Evolutionary conservation across 805 yeast genomes (phyloP).

Genomic region (Candida easanensis): DNA sequence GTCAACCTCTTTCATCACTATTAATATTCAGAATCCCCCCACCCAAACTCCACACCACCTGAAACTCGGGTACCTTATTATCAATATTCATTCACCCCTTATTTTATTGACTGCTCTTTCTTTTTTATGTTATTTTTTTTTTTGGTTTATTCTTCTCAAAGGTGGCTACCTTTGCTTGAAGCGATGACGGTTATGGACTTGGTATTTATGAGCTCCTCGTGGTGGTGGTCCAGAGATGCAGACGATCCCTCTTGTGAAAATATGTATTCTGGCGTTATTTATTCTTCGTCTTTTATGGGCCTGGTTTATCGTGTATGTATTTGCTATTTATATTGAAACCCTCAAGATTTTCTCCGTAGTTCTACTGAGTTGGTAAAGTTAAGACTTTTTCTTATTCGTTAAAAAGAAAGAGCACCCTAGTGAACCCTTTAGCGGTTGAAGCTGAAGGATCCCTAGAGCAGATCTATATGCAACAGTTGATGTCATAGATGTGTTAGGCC

Average conservation of each 20-base stretch:
- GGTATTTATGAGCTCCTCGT: neutral
- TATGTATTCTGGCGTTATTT: neutral
- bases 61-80: neutral
- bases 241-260: neutral
- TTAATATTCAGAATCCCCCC: slow-evolving; percentile 6
- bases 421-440: slow-evolving; percentile 12
- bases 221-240: neutral
- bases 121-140: neutral
- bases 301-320: no score
- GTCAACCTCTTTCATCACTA: neutral
- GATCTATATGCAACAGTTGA: slow-evolving; percentile 17
- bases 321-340: no score
- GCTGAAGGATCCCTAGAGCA: neutral
- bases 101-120: neutral
- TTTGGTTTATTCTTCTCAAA: neutral
- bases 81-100: neutral
- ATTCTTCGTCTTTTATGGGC: neutral
- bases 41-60: no score
- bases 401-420: slow-evolving; percentile 1
- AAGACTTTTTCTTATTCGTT: no score
- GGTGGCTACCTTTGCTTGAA: neutral
- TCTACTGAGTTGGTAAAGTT: no score
- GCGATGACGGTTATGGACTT: neutral
- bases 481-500: slow-evolving; percentile 4
- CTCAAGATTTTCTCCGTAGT: no score